phyloP scores from a whole-genome alignment of 2,329 filamentous ascomycete species.

The Aaosphaeria pasadenensis region DNA sequence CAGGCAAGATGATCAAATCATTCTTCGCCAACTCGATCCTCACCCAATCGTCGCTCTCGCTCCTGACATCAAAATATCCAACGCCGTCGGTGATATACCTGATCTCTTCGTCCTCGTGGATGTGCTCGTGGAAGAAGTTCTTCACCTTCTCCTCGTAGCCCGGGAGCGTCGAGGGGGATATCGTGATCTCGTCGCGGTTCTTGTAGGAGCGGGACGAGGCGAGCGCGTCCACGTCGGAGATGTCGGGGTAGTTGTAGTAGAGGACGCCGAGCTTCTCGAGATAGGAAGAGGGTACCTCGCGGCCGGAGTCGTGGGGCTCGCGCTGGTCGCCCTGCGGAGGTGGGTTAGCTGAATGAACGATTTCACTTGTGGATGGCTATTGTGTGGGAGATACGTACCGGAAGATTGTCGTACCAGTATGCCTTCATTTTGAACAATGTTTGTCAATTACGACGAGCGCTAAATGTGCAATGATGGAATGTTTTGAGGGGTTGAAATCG shows the following conservation, averaged over 20 bases:
- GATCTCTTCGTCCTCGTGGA: slow-evolving; percentile 99
- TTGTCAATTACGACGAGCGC: not conserved
- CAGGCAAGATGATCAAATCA: slow-evolving; percentile 88
- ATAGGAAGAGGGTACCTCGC: slow-evolving; percentile 60
- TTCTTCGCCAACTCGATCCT: slow-evolving; percentile 79
- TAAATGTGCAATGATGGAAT: not conserved
- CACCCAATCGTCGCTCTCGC: slow-evolving; percentile 82
- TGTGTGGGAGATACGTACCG: slow-evolving; percentile 42
- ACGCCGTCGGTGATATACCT: slow-evolving; percentile 84
- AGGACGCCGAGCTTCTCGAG: slow-evolving; percentile 76
- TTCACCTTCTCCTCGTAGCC: slow-evolving; percentile 92
- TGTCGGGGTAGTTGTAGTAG: slow-evolving; percentile 37
- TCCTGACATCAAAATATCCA: slow-evolving; percentile 91
- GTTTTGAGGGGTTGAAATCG: slow-evolving; percentile 1
- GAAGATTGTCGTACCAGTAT: slow-evolving; percentile 68
- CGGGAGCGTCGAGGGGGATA: slow-evolving; percentile 83
- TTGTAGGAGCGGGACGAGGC: slow-evolving; percentile 59
- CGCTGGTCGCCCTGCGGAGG: slow-evolving; percentile 81
- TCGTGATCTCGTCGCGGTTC: slow-evolving; percentile 90
- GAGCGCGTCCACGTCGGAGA: slow-evolving; percentile 60
- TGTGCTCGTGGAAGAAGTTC: slow-evolving; percentile 88
- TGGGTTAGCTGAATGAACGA: slow-evolving; percentile 12
- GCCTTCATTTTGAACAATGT: slow-evolving; percentile 56
- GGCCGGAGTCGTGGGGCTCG: slow-evolving; percentile 81
- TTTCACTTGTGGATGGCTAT: not conserved